Evolutionary conservation across 208 protist species (phyloP).

Genomic region (Leishmania turanica): DNA sequence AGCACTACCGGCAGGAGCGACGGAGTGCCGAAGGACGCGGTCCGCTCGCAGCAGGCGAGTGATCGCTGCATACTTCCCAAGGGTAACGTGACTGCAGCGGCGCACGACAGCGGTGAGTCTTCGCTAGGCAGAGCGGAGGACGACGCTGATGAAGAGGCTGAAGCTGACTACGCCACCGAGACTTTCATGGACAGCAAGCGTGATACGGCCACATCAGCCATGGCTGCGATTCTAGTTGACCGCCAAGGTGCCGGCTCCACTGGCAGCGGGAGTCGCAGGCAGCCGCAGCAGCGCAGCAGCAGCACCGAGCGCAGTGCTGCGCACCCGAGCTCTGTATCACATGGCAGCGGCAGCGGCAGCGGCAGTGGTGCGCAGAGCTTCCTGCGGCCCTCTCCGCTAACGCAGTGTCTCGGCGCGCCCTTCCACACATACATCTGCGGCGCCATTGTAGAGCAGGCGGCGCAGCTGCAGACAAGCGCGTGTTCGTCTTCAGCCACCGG

Average conservation of each 20-base stretch:
- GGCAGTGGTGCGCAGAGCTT: conserved; percentile 16
- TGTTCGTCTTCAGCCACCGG: conserved; percentile 1
- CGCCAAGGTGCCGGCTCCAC: neutral
- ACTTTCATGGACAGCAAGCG: neutral
- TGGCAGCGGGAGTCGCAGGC: conserved; percentile 2
- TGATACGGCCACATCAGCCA: neutral
- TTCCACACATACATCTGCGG: conserved; percentile 34
- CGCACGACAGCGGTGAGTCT: neutral
- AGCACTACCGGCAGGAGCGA: neutral
- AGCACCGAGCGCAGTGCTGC: conserved; percentile 6
- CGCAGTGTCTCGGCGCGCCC: conserved; percentile 18
- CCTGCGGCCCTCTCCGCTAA: conserved; percentile 26
- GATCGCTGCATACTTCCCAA: neutral
- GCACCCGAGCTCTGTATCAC: conserved; percentile 7
- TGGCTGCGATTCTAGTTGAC: neutral
- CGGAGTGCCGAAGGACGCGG: neutral
- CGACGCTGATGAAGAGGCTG: neutral
- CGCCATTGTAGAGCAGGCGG: conserved; percentile 32
- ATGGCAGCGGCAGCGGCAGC: conserved; percentile 1
- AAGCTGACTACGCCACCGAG: neutral
- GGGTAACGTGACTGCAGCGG: neutral
- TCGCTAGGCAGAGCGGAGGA: neutral
- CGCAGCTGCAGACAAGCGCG: conserved; percentile 17
- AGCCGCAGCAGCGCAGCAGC: conserved; percentile 3
- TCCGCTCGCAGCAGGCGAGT: neutral